Evolutionary conservation across 495 filamentous ascomycete species (phyloP).

Genomic region (Podospora didyma): DNA sequence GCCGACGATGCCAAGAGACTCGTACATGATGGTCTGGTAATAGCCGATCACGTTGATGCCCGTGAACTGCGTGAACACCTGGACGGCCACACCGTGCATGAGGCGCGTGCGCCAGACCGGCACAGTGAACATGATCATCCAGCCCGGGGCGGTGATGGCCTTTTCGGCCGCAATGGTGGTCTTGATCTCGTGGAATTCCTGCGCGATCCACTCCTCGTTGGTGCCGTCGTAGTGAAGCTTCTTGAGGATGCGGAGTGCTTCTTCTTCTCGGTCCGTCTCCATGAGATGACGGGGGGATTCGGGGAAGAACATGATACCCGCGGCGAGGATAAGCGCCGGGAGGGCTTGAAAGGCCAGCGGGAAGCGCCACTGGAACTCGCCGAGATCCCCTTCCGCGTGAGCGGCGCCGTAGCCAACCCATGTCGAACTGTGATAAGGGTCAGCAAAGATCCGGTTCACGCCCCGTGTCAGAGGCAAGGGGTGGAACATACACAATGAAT

Average conservation of each 20-base stretch:
- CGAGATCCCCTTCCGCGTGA: slow-evolving; percentile 19
- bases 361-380: slow-evolving; percentile 50
- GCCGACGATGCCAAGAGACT: slow-evolving; percentile 52
- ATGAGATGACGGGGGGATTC: slow-evolving; percentile 55
- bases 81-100: slow-evolving; percentile 34
- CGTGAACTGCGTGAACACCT: slow-evolving; percentile 43
- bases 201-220: slow-evolving; percentile 47
- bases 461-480: no score
- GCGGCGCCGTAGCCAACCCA: slow-evolving; percentile 50
- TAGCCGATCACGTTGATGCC: slow-evolving; percentile 55
- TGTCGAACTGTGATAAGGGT: background rate
- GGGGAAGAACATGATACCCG: slow-evolving; percentile 47
- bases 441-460: background rate
- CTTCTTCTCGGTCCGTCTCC: slow-evolving; percentile 42
- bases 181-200: slow-evolving; percentile 47
- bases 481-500: slow-evolving; percentile 10
- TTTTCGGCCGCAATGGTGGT: slow-evolving; percentile 47
- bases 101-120: slow-evolving; percentile 47
- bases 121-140: slow-evolving; percentile 50
- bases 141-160: slow-evolving; percentile 38
- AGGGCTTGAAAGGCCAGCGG: slow-evolving; percentile 51
- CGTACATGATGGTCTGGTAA: slow-evolving; percentile 58
- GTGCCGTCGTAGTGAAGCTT: slow-evolving; percentile 47
- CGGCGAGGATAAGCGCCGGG: slow-evolving; percentile 36
- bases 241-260: slow-evolving; percentile 45